These are phyloP conservation scores for Trichoderma reesei DNA, from an alignment of 495 filamentous ascomycete species.

Conservation along the genomic window DNA sequence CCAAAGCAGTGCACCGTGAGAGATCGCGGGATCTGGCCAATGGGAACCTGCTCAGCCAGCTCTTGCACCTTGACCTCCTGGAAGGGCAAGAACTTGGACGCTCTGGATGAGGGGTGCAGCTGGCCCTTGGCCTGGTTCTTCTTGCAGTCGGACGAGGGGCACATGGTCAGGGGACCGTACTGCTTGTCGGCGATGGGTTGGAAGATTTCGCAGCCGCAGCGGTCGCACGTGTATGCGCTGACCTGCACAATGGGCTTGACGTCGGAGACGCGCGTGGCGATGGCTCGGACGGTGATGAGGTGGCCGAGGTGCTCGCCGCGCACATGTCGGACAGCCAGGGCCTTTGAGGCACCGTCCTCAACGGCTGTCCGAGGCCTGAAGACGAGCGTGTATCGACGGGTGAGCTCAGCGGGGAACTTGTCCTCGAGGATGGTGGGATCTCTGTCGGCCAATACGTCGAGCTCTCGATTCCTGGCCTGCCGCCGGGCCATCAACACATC, in stretches of 20 bases:
- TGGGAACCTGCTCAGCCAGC: slow-evolving; percentile 94
- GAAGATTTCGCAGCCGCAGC: slow-evolving; percentile 94
- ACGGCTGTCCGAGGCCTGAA: slow-evolving; percentile 82
- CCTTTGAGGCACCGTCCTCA: slow-evolving; percentile 63
- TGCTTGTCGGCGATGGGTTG: slow-evolving; percentile 89
- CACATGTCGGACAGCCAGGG: slow-evolving; percentile 86
- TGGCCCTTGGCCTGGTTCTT: slow-evolving; percentile 87
- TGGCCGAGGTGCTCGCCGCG: slow-evolving; percentile 84
- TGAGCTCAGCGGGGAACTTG: slow-evolving; percentile 84
- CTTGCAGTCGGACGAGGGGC: slow-evolving; percentile 79
- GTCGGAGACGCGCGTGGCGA: slow-evolving; percentile 89
- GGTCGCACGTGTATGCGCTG: slow-evolving; percentile 94
- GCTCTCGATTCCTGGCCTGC: slow-evolving; percentile 69
- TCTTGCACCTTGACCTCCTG: slow-evolving; percentile 99
- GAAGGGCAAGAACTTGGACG: slow-evolving; percentile 94
- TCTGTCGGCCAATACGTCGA: slow-evolving; percentile 57
- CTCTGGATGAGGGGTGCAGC: slow-evolving; percentile 82
- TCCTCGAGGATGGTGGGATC: slow-evolving; percentile 48
- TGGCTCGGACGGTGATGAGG: slow-evolving; percentile 89
- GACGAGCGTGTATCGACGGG: slow-evolving; percentile 85
- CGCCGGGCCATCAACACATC: slow-evolving; percentile 93
- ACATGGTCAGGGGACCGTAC: slow-evolving; percentile 74
- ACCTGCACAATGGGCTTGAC: slow-evolving; percentile 96
- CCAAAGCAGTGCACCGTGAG: slow-evolving; percentile 87
- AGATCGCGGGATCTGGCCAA: slow-evolving; percentile 89